Evolutionary conservation across 805 yeast species (phyloP).

Genomic region (Hemisphaericaspora nanyangensis): DNA sequence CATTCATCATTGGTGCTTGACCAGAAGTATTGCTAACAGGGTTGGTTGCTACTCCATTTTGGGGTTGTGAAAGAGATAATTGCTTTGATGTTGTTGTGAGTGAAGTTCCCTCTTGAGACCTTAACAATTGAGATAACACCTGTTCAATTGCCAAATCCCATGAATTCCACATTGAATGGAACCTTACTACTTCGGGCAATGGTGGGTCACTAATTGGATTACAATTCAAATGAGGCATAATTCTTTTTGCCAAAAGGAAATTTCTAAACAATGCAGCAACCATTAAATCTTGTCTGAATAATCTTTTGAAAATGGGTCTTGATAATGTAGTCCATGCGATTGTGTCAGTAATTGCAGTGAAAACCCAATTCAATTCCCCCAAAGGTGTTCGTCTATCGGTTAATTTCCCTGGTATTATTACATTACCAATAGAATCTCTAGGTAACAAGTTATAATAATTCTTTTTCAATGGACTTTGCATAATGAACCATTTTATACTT

Average conservation of each 20-base stretch:
- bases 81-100: not conserved
- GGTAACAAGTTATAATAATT: constrained; percentile 47
- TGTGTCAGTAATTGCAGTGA: constrained; percentile 96
- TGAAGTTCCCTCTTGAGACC: constrained; percentile 12
- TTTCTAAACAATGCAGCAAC: constrained; percentile 95
- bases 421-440: constrained; percentile 47
- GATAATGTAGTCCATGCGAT: constrained; percentile 95
- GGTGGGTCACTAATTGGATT: constrained; percentile 95
- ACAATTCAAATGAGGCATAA: constrained; percentile 90
- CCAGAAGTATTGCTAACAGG: constrained; percentile 1
- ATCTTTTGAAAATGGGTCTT: constrained; percentile 79
- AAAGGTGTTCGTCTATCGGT: constrained; percentile 93
- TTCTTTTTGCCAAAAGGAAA: constrained; percentile 84
- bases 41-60: constrained; percentile 4
- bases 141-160: constrained; percentile 98
- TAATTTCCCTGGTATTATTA: constrained; percentile 82
- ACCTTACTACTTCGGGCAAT: constrained; percentile 73
- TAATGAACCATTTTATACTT: constrained; percentile 84
- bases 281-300: constrained; percentile 93
- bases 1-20: constrained; percentile 1
- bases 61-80: not conserved
- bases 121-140: constrained; percentile 69
- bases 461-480: constrained; percentile 68
- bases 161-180: constrained; percentile 94
- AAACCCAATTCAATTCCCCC: constrained; percentile 96